Base-by-base conservation (phyloP, 2,329 filamentous ascomycete genomes). In the Pezicula radicicola region DNA sequence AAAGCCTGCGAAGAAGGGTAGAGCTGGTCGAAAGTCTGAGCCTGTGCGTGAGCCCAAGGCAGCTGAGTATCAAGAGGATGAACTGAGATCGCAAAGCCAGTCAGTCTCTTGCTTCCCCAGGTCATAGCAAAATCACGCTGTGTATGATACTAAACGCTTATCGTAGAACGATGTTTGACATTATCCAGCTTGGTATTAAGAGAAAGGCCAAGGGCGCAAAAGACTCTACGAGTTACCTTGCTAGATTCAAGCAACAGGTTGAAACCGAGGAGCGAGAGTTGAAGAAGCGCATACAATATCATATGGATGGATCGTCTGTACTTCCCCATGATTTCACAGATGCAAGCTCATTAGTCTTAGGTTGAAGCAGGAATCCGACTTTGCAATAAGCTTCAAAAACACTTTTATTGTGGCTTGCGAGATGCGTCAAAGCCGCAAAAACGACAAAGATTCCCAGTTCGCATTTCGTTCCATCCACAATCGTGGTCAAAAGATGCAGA, bases 41-140 rank as follows among this genome's bases (percentile, higher is more conserved):
- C 58, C 57, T 27, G 44, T 48, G 37, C 50, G 50, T 9, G 28
- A 43, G 28, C 36, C n/a, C 7, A 54, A 44, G 33, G 49, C 36
- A 1, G 58, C 63, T 51, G 63, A 63, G 48, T 59, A 61, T 33
- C 57, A 61, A 8, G 58, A 61, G 27, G 62, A 66, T 54, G 53
- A 56, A 12, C 63, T 59, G 25, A 51, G 60, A 3, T 52, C 52
- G 46, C 59, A 62, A 46, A 60, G 57, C 53, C 59, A 63, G 64
- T 66, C 57, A 42, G 62, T 52, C 16, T 19, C 18, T 40, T 21
- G 18, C 15, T 12, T 42, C 13, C 12, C 12, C 30, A 33, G 9
- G 30, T 4, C 19, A 37, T 48, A 18, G 19, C 39, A 19, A 33
- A 28, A 30, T 25, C 10, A 7, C 25, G 25, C 42, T 25, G 19